Evolutionary conservation across 75 land plant species (phyloP).

Genomic region (Pinus taeda): DNA sequence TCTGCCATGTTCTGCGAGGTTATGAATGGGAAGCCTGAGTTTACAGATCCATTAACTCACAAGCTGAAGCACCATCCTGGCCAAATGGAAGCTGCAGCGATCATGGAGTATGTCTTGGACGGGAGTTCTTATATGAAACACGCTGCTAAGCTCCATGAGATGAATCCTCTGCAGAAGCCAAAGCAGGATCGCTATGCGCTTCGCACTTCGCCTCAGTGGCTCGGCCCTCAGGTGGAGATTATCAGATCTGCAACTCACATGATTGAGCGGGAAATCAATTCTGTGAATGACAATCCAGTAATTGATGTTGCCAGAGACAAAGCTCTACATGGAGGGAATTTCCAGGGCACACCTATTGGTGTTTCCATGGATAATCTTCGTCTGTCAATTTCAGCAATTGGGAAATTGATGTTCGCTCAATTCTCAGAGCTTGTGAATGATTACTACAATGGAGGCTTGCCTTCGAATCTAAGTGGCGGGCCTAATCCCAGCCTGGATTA

Average conservation of each 20-base stretch:
- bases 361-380: constrained; percentile 51
- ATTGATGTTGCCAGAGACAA: constrained; percentile 33
- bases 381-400: constrained; percentile 31
- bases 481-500: constrained; percentile 60
- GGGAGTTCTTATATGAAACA: constrained; percentile 35
- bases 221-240: constrained; percentile 45
- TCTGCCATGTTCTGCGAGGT: constrained; percentile 43
- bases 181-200: constrained; percentile 59
- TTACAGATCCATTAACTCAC: constrained; percentile 23
- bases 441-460: constrained; percentile 68
- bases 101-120: constrained; percentile 49
- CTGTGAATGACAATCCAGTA: constrained; percentile 46
- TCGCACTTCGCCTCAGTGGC: constrained; percentile 26
- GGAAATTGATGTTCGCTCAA: constrained; percentile 59
- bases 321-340: constrained; percentile 50
- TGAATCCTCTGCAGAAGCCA: constrained; percentile 53
- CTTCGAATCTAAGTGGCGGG: constrained; percentile 53
- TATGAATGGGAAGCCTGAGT: constrained; percentile 30
- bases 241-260: constrained; percentile 28
- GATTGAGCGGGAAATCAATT: constrained; percentile 41
- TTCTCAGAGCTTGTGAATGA: constrained; percentile 67
- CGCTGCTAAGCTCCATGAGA: constrained; percentile 49
- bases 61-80: constrained; percentile 39
- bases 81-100: constrained; percentile 56
- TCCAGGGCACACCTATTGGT: constrained; percentile 52